phyloP scores from a whole-genome alignment of 202 grass and related monocot genomes.

The Musa balbisiana region DNA sequence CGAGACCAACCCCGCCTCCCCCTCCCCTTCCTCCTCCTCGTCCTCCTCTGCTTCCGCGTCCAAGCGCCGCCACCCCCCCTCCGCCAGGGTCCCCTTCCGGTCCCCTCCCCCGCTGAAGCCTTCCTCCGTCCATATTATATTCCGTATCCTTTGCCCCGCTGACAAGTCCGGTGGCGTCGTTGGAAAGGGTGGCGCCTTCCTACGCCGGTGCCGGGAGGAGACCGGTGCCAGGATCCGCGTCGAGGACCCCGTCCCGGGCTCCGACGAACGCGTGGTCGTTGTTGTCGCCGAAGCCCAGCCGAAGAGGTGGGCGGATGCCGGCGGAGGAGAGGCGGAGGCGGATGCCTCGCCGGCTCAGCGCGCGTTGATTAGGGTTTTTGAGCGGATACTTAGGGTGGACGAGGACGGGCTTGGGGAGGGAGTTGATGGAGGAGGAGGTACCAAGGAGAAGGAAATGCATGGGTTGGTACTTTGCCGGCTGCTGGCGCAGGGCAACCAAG shows the following conservation, averaged over 20 bases:
- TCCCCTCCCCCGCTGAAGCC: conserved; percentile 2
- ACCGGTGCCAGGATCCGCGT: conserved; percentile 21
- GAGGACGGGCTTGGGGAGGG: neutral
- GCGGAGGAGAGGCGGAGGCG: conserved; percentile 28
- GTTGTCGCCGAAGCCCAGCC: conserved; percentile 28
- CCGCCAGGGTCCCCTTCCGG: neutral
- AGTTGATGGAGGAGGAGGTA: neutral
- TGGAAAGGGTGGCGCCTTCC: conserved; percentile 14
- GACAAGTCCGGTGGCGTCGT: conserved; percentile 15
- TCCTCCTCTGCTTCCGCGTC: neutral
- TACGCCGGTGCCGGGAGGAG: conserved; percentile 29
- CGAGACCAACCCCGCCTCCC: conserved; percentile 2
- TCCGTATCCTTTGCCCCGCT: conserved; percentile 46
- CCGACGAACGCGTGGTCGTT: conserved; percentile 43
- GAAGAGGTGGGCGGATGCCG: conserved; percentile 8
- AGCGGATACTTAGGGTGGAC: conserved; percentile 11
- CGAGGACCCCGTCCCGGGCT: conserved; percentile 33
- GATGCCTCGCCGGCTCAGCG: conserved; percentile 21
- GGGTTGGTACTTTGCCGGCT: conserved; percentile 19
- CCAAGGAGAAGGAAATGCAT: conserved; percentile 12
- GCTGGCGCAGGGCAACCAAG: conserved; percentile 27
- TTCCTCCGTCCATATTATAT: conserved; percentile 24
- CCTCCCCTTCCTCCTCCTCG: neutral
- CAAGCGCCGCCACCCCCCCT: conserved; percentile 4
- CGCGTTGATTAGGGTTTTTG: conserved; percentile 24